Evolutionary conservation across 768 basidiomycete genomes (phyloP).

Genomic region (Ramaria rubella): DNA sequence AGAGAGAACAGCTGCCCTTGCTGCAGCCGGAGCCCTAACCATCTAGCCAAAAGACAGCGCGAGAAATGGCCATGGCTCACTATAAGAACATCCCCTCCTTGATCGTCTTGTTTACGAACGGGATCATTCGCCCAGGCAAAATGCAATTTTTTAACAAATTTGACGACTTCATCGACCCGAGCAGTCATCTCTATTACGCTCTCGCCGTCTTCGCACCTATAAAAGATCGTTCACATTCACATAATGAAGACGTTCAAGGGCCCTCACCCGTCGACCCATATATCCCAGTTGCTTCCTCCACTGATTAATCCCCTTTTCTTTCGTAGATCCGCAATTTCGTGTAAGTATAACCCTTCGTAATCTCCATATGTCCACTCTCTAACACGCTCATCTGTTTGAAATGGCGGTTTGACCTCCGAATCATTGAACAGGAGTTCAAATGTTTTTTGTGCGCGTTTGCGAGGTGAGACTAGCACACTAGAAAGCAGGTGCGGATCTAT

Average conservation of each 20-base stretch:
- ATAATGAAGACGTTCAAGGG: conserved; percentile 10
- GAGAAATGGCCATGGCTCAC: conserved; percentile 12
- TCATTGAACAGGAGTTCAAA: conserved; percentile 29
- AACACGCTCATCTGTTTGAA: conserved; percentile 9
- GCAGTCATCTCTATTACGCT: conserved; percentile 34
- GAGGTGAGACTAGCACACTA: conserved; percentile 33
- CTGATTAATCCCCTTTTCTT: conserved; percentile 23
- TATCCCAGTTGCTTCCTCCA: conserved; percentile 30
- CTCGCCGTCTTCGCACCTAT: conserved; percentile 37
- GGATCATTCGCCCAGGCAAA: conserved; percentile 8
- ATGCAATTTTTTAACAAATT: conserved; percentile 10
- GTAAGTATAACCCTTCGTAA: conserved; percentile 23
- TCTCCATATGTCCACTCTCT: conserved; percentile 36
- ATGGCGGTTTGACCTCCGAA: conserved; percentile 8
- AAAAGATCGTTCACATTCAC: neutral
- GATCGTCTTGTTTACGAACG: conserved; percentile 9
- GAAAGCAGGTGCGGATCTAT: conserved; percentile 33
- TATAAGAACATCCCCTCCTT: conserved; percentile 11
- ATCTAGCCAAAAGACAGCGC: conserved; percentile 1
- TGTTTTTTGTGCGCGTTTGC: conserved; percentile 35
- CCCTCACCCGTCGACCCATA: conserved; percentile 32
- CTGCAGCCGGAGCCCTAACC: neutral
- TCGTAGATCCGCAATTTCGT: conserved; percentile 7
- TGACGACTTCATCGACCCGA: conserved; percentile 31
- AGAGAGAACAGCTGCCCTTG: conserved; percentile 2